phyloP scores from a whole-genome alignment of 306 rosid species.

The Vicia faba region DNA sequence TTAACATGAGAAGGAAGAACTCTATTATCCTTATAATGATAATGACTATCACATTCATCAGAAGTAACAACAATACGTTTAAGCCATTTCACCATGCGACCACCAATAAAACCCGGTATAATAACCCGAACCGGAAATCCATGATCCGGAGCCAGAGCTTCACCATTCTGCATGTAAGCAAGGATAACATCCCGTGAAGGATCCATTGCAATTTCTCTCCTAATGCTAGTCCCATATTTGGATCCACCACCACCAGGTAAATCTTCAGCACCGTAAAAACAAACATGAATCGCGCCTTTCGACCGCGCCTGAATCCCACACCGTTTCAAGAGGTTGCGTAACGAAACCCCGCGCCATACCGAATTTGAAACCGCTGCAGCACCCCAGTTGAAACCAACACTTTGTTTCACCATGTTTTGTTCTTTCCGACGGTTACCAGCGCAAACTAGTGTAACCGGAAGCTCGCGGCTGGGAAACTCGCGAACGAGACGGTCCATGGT shows the following conservation, averaged over 20 bases:
- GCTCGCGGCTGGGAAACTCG: conserved; percentile 57
- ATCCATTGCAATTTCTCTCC: conserved; percentile 68
- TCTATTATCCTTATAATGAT: conserved; percentile 73
- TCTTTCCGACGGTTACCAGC: conserved; percentile 88
- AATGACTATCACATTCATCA: conserved; percentile 53
- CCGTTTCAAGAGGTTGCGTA: conserved; percentile 49
- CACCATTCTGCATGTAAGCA: conserved; percentile 88
- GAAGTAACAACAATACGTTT: conserved; percentile 71
- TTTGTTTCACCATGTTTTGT: conserved; percentile 75
- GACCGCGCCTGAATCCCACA: conserved; percentile 57
- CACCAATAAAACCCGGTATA: conserved; percentile 82
- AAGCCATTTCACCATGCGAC: conserved; percentile 90
- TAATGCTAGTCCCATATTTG: conserved; percentile 74
- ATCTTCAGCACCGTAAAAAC: conserved; percentile 84
- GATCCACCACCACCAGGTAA: conserved; percentile 91
- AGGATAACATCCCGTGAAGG: conserved; percentile 70
- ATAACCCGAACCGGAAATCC: conserved; percentile 85
- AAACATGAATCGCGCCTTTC: conserved; percentile 64
- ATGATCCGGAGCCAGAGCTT: conserved; percentile 65
- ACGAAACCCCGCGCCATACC: conserved; percentile 67
- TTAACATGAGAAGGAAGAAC: conserved; percentile 84
- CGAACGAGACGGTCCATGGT: conserved; percentile 60
- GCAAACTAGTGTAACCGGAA: conserved; percentile 68
- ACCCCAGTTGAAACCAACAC: conserved; percentile 89
- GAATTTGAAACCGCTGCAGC: conserved; percentile 67